Evolutionary conservation across 2,329 filamentous ascomycete genomes (phyloP).

Genomic region (Gliomastix tumulicola): DNA sequence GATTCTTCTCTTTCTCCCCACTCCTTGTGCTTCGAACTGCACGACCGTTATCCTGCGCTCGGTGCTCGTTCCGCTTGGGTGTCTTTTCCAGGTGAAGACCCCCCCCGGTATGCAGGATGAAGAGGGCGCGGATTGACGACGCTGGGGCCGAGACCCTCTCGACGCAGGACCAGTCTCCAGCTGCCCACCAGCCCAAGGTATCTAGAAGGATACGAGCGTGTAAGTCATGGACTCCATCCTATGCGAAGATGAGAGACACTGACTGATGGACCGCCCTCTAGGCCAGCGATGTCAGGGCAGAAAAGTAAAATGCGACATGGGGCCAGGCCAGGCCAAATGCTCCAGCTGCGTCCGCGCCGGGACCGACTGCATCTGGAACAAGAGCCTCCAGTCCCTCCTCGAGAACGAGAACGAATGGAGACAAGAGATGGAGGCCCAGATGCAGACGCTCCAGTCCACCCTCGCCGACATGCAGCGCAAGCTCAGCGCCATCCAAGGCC

Average conservation of each 20-base stretch:
- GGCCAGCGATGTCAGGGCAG: constrained; percentile 40
- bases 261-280: constrained; percentile 7
- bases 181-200: constrained; percentile 19
- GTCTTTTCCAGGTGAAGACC: too few relatives aligned
- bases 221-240: constrained; percentile 10
- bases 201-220: constrained; percentile 22
- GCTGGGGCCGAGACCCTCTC: too few relatives aligned
- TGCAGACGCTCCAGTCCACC: constrained; percentile 15
- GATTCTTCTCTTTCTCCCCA: too few relatives aligned
- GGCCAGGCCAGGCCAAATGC: constrained; percentile 34
- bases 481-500: constrained; percentile 9
- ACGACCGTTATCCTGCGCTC: too few relatives aligned
- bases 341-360: constrained; percentile 40
- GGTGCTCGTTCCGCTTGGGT: too few relatives aligned
- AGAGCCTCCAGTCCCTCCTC: constrained; percentile 47
- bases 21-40: too few relatives aligned
- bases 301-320: constrained; percentile 48
- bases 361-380: constrained; percentile 45
- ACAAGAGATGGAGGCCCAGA: constrained; percentile 16
- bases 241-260: not conserved
- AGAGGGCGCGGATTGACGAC: too few relatives aligned
- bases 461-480: constrained; percentile 15
- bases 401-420: constrained; percentile 43
- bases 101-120: too few relatives aligned
- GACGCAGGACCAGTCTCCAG: too few relatives aligned